These are phyloP conservation scores for Phytophthora litchii DNA, from an alignment of 352 stramenopile species.

Conservation along the genomic window DNA sequence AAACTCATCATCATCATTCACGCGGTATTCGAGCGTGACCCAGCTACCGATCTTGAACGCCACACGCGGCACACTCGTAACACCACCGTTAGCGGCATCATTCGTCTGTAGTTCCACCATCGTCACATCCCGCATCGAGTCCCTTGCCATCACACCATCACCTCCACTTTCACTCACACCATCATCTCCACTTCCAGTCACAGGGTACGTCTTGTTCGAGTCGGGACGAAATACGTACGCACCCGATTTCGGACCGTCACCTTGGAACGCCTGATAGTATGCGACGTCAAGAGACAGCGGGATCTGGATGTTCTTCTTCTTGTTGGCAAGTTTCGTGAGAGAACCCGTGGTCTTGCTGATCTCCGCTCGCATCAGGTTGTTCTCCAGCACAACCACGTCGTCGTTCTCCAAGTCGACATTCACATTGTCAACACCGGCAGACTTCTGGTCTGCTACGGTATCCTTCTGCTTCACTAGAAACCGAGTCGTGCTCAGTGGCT, in stretches of 20 bases:
- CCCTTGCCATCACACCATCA: slow-evolving; percentile 2
- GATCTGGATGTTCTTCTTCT: slow-evolving; percentile 69
- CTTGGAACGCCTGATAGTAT: slow-evolving; percentile 77
- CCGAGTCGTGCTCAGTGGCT: slow-evolving; percentile 52
- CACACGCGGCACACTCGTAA: slow-evolving; percentile 50
- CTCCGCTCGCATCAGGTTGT: slow-evolving; percentile 56
- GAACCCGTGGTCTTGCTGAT: slow-evolving; percentile 61
- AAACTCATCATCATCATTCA: slow-evolving; percentile 86
- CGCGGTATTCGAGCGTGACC: slow-evolving; percentile 91
- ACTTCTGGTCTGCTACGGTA: neutral
- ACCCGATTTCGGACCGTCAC: slow-evolving; percentile 85
- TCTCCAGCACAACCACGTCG: slow-evolving; percentile 62
- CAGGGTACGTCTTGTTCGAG: slow-evolving; percentile 63
- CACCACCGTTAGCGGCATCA: slow-evolving; percentile 20
- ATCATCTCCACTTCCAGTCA: slow-evolving; percentile 28
- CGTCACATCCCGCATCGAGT: slow-evolving; percentile 30
- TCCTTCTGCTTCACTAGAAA: slow-evolving; percentile 59
- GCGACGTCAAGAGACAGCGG: slow-evolving; percentile 50
- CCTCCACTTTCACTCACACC: slow-evolving; percentile 23
- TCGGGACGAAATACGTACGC: slow-evolving; percentile 97
- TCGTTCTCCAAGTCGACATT: slow-evolving; percentile 4
- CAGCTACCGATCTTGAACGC: slow-evolving; percentile 84
- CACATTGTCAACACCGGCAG: neutral
- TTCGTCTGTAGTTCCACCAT: slow-evolving; percentile 52
- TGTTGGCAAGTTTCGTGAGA: slow-evolving; percentile 72